Evolutionary conservation across 495 filamentous ascomycete genomes (phyloP), one percentile per base, ranked within the genome.

Genomic region (Penicillium macrosclerotiorum): DNA sequence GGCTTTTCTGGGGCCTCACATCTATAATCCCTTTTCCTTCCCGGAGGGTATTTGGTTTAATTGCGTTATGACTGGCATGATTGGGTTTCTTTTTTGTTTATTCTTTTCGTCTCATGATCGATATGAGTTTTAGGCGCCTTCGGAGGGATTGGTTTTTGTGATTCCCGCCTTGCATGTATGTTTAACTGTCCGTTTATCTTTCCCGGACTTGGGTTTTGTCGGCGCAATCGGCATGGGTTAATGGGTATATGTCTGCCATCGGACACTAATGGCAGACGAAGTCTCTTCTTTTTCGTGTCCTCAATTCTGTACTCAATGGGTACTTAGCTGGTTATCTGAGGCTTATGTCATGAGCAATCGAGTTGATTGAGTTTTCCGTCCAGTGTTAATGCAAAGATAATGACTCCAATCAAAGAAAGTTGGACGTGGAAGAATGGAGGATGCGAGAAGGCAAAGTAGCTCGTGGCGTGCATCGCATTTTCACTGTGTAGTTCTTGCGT

Each of bases 31-130:
- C n/a, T n/a, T n/a, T n/a, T n/a, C n/a, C n/a, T n/a, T n/a, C n/a
- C n/a, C n/a, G n/a, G n/a, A n/a, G 36, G 4, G 14, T 26, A 9
- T 11, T 32, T 42, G 29, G 31, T 12, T 29, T 54, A 49, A 23
- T n/a, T 54, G 31, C 47, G 30, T 62, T 37, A 62, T 38, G 59
- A 62, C 35, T 42, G 46, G 20, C 29, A 62, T 30, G 59, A 62
- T 45, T 39, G 53, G 42, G 35, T 29, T 35, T 26, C 31, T 41
- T 24, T n/a, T 42, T 18, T 26, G 35, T 29, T 35, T 26, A 31
- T 41, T 24, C 9, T 42, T 18, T 26, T 13, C n/a, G 3, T 25
- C 9, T 47, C 22, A 51, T 32, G 36, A 54, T 47, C 24, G 34
- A 37, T 16, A 49, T 34, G 48, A 42, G 40, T 25, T 13, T 29